Evolutionary conservation across 805 yeast species (phyloP).

Genomic region (Brettanomyces custersianus): DNA sequence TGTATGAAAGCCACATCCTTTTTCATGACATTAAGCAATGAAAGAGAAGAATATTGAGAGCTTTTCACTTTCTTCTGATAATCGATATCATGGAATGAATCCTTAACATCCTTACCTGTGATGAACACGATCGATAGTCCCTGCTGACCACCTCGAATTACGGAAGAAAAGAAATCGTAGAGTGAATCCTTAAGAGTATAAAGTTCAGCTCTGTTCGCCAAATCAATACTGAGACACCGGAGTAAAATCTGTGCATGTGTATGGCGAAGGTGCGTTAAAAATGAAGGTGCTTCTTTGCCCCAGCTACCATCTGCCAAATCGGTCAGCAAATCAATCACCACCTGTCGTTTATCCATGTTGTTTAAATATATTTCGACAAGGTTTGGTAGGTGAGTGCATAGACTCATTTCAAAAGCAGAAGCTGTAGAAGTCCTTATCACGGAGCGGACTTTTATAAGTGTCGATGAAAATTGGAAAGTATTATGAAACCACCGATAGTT

Average conservation of each 20-base stretch:
- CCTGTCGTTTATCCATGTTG: conserved; percentile 37
- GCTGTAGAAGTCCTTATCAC: conserved; percentile 34
- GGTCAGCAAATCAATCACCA: conserved; percentile 47
- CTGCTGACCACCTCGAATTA: conserved; percentile 66
- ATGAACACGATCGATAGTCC: conserved; percentile 66
- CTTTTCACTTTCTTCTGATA: conserved; percentile 5
- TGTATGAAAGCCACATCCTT: conserved; percentile 42
- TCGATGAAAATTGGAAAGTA: conserved; percentile 46
- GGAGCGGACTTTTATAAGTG: conserved; percentile 50
- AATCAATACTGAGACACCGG: conserved; percentile 49
- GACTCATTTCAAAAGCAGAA: conserved; percentile 53
- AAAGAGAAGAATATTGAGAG: conserved; percentile 14
- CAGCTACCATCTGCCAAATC: conserved; percentile 47
- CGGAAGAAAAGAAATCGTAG: conserved; percentile 57
- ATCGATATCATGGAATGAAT: conserved; percentile 13
- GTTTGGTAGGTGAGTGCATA: conserved; percentile 47
- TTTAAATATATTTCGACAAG: conserved; percentile 51
- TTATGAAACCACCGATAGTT: conserved; percentile 39
- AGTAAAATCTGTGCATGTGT: conserved; percentile 51
- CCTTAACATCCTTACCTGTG: conserved; percentile 44
- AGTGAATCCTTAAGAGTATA: conserved; percentile 43
- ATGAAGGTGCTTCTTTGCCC: conserved; percentile 60
- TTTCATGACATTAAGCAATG: conserved; percentile 50
- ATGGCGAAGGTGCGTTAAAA: conserved; percentile 74
- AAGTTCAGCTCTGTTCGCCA: conserved; percentile 48